Base-by-base conservation (phyloP, 768 basidiomycete species). In the Amanita fuliginea region DNA sequence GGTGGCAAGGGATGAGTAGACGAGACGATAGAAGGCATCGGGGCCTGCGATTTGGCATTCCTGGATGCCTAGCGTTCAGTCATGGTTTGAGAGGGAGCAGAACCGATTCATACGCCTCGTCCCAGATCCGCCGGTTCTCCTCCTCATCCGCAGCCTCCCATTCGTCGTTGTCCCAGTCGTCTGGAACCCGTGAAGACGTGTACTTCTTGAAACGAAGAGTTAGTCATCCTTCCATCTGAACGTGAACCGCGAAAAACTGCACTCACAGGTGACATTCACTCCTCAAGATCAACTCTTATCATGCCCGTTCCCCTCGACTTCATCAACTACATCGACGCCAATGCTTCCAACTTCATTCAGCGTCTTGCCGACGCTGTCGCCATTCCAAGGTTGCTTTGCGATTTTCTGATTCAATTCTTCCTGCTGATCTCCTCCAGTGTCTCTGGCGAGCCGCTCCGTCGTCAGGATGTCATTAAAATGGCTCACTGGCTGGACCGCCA, bases 391-490 rank as follows among this genome's bases (percentile, higher is more conserved):
- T 79, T 36, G 5, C 13, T 51, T 53, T 56, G 21, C 9, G 42
- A 30, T 10, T 35, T 44, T 22, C 21, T 28, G 46, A 14, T 42
- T 8, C 28, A 21, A 21, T 35, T 22, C 22, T 21, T 8, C 39
- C 32, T 49, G 22, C 42, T 40, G n/a, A 43, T 13, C 22, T 42
- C 51, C 9, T 46, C 46, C 59, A 84, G 86, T 57, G 70, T 91
- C 54, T 81, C 80, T 52, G 77, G 83, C 16, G 87, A 91, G 65
- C 76, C 77, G 13, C 64, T 73, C 4, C 80, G 76, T 59, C 81
- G 93, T 36, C 64, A 73, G 41, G 83, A 91, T 63, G 90, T 94
- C 54, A 70, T 87, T 60, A 74, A 70, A 55, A 99, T 99, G 96
- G 85, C 81, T 0, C 67, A 80, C 32, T 98, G 82, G 80, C 74